Percentiles rank a stretch among this genome's conserved stretches.
These are phyloP conservation scores for Ophiobolus disseminans DNA, from an alignment of 2,329 filamentous ascomycete genomes.

Conservation along the genomic window DNA sequence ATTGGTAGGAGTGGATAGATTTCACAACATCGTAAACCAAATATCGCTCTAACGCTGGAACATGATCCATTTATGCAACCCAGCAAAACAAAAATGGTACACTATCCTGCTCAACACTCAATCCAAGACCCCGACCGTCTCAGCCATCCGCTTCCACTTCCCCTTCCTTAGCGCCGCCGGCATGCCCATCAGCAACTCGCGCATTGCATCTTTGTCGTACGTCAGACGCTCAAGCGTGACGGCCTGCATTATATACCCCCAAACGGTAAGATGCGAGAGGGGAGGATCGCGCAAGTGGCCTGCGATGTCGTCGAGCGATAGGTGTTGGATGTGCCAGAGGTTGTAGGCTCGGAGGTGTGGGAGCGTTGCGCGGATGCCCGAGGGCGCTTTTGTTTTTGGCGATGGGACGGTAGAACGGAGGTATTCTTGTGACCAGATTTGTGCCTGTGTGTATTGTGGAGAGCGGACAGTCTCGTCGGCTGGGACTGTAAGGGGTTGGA, in stretches of 20 bases:
- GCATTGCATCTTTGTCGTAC: slow-evolving; percentile 31
- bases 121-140: slow-evolving; percentile 24
- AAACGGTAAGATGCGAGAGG: slow-evolving; percentile 36
- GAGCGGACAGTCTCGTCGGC: slow-evolving; percentile 13
- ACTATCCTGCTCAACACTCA: no score
- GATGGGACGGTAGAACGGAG: slow-evolving; percentile 39
- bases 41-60: no score
- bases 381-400: slow-evolving; percentile 16
- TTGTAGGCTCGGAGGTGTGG: slow-evolving; percentile 44
- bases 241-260: slow-evolving; percentile 40
- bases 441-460: slow-evolving; percentile 32
- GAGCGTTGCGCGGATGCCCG: slow-evolving; percentile 40
- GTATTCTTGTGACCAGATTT: slow-evolving; percentile 38
- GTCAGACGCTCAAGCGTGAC: slow-evolving; percentile 37
- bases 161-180: slow-evolving; percentile 31
- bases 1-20: no score
- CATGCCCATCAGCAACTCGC: slow-evolving; percentile 25
- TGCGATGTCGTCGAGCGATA: slow-evolving; percentile 31
- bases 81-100: no score
- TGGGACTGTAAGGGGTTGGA: background rate
- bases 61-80: no score
- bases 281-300: slow-evolving; percentile 38
- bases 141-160: slow-evolving; percentile 33
- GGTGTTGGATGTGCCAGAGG: slow-evolving; percentile 40
- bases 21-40: no score